These are phyloP conservation scores for Stachybotrys chartarum DNA, from an alignment of 2,329 filamentous ascomycete genomes.

Conservation along the genomic window DNA sequence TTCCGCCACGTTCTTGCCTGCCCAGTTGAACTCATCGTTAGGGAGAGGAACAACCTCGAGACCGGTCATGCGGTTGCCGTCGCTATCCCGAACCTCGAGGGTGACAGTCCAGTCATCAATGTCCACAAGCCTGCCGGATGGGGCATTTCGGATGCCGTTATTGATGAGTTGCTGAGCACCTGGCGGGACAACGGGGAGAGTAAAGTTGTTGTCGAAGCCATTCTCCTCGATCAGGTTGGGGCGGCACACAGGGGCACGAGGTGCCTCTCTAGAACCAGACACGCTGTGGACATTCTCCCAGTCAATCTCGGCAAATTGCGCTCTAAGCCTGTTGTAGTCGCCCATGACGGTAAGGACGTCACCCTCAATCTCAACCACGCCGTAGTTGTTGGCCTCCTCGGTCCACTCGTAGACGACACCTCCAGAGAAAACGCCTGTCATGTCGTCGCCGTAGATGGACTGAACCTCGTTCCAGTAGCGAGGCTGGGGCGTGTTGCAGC, in stretches of 20 bases:
- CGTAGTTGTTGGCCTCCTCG: conserved; percentile 60
- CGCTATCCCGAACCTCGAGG: conserved; percentile 30
- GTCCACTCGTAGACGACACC: conserved; percentile 78
- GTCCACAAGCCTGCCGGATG: conserved; percentile 59
- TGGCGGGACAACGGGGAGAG: conserved; percentile 60
- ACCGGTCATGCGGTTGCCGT: conserved; percentile 32
- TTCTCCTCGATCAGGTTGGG: conserved; percentile 57
- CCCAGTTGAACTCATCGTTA: conserved; percentile 37
- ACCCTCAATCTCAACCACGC: conserved; percentile 54
- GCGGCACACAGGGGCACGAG: conserved; percentile 55
- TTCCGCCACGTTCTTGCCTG: conserved; percentile 32
- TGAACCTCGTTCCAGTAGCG: conserved; percentile 71
- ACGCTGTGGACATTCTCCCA: conserved; percentile 57
- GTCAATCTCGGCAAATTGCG: conserved; percentile 69
- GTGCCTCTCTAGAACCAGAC: conserved; percentile 46
- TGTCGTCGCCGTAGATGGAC: conserved; percentile 63
- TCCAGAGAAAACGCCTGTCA: conserved; percentile 63
- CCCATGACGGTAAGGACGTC: conserved; percentile 51
- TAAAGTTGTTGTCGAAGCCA: conserved; percentile 73
- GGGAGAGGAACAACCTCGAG: conserved; percentile 40
- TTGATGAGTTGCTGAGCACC: conserved; percentile 68
- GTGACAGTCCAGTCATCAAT: conserved; percentile 57
- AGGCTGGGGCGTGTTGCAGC: conserved; percentile 66
- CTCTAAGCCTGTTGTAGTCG: conserved; percentile 69
- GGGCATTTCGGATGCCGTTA: conserved; percentile 61